A percentile compares a stretch with the other conserved stretches of the same genome.
phyloP scores from a whole-genome alignment of 495 filamentous ascomycete genomes.

The Pseudoneurospora amorphoporcata region DNA sequence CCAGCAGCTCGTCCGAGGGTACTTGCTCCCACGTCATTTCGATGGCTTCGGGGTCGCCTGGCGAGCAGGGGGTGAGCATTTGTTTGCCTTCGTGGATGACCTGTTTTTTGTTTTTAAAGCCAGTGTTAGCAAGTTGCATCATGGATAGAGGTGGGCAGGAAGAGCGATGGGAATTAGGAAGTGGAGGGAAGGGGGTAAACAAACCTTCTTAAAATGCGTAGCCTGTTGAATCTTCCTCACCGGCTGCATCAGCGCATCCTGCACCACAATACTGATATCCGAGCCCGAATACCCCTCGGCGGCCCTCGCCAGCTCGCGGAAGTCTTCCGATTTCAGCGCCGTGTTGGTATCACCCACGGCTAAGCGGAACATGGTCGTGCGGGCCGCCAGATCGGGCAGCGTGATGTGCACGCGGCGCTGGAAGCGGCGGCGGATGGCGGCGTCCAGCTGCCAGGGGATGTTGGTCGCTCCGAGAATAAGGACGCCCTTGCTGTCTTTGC shows the following conservation, averaged over 20 bases:
- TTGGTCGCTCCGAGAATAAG: slow-evolving; percentile 95
- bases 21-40: slow-evolving; percentile 94
- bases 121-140: background rate
- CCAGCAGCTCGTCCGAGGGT: slow-evolving; percentile 69
- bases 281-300: slow-evolving; percentile 91
- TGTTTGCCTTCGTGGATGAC: slow-evolving; percentile 59
- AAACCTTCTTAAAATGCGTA: slow-evolving; percentile 93
- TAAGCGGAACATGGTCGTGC: slow-evolving; percentile 96
- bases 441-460: slow-evolving; percentile 98
- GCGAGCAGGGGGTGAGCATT: slow-evolving; percentile 87
- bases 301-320: slow-evolving; percentile 61
- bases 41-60: slow-evolving; percentile 70
- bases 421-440: slow-evolving; percentile 95
- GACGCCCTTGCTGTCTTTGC: slow-evolving; percentile 85
- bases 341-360: slow-evolving; percentile 86
- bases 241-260: slow-evolving; percentile 96
- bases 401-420: slow-evolving; percentile 93
- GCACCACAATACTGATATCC: slow-evolving; percentile 93
- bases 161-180: background rate
- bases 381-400: slow-evolving; percentile 75
- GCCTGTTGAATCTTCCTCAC: slow-evolving; percentile 96
- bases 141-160: background rate
- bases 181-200: background rate
- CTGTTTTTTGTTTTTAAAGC: slow-evolving; percentile 30
- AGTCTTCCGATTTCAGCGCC: slow-evolving; percentile 69